These are phyloP conservation scores for Echium plantagineum DNA, from an alignment of 257 asterid genomes.

Conservation along the genomic window DNA sequence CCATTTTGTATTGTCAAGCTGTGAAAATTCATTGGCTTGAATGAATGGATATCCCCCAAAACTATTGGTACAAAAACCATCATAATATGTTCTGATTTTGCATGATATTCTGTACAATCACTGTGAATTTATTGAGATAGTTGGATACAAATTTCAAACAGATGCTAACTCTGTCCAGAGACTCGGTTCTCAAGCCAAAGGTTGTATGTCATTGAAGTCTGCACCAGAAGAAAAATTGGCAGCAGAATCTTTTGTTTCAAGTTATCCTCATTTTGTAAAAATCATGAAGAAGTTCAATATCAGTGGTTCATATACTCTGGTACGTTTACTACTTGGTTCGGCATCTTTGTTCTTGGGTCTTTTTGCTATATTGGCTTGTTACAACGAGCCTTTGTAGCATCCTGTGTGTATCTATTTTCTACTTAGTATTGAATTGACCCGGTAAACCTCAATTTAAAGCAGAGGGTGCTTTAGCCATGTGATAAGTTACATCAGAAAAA, in stretches of 20 bases:
- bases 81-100: too few species aligned
- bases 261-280: constrained; percentile 75
- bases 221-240: constrained; percentile 92
- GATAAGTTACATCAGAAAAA: too few species aligned
- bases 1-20: too few species aligned
- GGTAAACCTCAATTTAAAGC: too few species aligned
- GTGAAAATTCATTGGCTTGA: background rate
- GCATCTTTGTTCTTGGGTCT: background rate
- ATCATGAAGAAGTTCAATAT: constrained; percentile 85
- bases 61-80: background rate
- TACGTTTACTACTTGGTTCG: constrained; percentile 23
- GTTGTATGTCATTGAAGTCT: constrained; percentile 82
- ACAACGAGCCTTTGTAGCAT: too few species aligned
- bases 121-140: constrained; percentile 4
- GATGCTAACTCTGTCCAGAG: constrained; percentile 39
- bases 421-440: too few species aligned
- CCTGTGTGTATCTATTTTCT: too few species aligned
- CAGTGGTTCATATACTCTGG: constrained; percentile 87
- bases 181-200: constrained; percentile 52
- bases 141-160: constrained; percentile 22
- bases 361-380: background rate
- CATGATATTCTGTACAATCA: background rate
- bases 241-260: constrained; percentile 61
- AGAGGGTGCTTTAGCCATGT: too few species aligned
- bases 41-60: background rate